A percentile compares a stretch with the other conserved stretches of the same genome.
Evolutionary conservation across 352 stramenopile genomes (phyloP).

Genomic region (Elongisporangium anandrum): DNA sequence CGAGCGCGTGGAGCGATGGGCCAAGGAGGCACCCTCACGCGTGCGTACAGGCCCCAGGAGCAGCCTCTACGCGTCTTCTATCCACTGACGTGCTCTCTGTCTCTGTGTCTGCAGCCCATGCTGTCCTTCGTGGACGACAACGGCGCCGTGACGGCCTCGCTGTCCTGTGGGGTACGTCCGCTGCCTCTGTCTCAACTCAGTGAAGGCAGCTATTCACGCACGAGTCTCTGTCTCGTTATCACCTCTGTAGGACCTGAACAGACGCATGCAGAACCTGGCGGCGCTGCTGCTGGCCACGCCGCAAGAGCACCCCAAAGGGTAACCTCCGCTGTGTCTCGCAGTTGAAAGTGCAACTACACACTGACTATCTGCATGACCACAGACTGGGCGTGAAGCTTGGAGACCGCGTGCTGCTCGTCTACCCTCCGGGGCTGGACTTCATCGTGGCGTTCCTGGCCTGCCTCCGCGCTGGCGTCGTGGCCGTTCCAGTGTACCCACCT

Average conservation of each 20-base stretch:
- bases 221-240: neutral
- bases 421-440: slow-evolving; percentile 97
- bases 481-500: slow-evolving; percentile 89
- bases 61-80: neutral
- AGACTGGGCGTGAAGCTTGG: slow-evolving; percentile 62
- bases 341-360: neutral
- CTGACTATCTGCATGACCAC: slow-evolving; percentile 2
- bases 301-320: slow-evolving; percentile 65
- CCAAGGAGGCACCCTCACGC: slow-evolving; percentile 59
- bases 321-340: slow-evolving; percentile 4
- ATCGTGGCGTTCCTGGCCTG: slow-evolving; percentile 97
- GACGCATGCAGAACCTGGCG: slow-evolving; percentile 62
- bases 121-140: slow-evolving; percentile 79
- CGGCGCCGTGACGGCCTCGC: slow-evolving; percentile 36
- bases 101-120: slow-evolving; percentile 40
- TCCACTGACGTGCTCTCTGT: neutral
- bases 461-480: slow-evolving; percentile 90
- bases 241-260: slow-evolving; percentile 52
- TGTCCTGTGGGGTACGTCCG: slow-evolving; percentile 50
- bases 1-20: slow-evolving; percentile 70
- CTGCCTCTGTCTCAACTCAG: slow-evolving; percentile 4
- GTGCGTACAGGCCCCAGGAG: slow-evolving; percentile 15
- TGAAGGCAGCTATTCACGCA: neutral
- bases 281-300: slow-evolving; percentile 44
- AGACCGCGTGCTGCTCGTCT: slow-evolving; percentile 93